Evolutionary conservation across 768 basidiomycete species (phyloP).

Genomic region (Strobilomyces confusus): DNA sequence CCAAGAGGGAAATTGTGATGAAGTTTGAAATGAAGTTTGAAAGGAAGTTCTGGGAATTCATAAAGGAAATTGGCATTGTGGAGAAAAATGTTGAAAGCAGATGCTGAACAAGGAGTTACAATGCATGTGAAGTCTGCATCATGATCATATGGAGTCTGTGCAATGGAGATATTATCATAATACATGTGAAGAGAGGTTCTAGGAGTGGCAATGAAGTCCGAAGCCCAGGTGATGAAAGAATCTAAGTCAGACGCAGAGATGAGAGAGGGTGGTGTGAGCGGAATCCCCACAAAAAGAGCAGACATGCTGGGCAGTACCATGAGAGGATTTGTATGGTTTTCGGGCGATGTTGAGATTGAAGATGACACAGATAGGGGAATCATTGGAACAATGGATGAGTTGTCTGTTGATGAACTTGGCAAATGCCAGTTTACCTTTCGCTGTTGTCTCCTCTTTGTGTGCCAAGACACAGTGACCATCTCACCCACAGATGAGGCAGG

Average conservation of each 20-base stretch:
- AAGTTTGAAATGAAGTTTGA: not conserved
- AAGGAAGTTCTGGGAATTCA: not conserved
- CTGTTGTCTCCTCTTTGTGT: not conserved
- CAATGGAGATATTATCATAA: not conserved
- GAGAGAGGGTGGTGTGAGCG: not conserved
- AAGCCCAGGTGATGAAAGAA: not conserved
- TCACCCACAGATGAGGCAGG: not conserved
- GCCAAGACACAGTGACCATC: not conserved
- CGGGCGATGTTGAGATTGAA: not conserved
- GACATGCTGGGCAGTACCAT: not conserved
- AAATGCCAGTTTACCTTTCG: conserved; percentile 1
- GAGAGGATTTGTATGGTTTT: not conserved
- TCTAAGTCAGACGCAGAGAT: not conserved
- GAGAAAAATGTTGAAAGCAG: not conserved
- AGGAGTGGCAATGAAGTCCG: not conserved
- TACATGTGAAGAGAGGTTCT: not conserved
- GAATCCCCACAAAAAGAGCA: not conserved
- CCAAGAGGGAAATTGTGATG: not conserved
- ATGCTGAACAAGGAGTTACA: not conserved
- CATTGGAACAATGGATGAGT: not conserved
- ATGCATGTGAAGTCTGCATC: not conserved
- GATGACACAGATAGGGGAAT: not conserved
- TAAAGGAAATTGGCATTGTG: not conserved
- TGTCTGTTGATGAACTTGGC: not conserved
- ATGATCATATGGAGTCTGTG: not conserved